Percentiles rank a stretch among this genome's conserved stretches.
phyloP scores from a whole-genome alignment of 305 asterid species.

The Solanum hybrid region DNA sequence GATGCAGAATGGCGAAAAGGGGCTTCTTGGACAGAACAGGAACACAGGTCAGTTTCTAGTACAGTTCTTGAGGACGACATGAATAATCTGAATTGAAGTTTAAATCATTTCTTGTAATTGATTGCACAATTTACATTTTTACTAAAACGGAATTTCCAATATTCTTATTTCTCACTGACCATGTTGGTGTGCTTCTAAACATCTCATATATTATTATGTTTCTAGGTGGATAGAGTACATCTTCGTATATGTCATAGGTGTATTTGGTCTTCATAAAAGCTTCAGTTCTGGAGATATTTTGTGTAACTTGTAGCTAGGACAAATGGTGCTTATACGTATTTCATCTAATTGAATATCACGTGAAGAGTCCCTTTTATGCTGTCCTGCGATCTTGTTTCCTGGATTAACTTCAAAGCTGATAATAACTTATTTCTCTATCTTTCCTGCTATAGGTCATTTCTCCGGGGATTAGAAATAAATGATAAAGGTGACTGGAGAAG shows the following conservation, averaged over 20 bases:
- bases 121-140: not conserved
- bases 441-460: slow-evolving; percentile 10
- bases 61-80: not conserved
- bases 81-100: not conserved
- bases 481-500: slow-evolving; percentile 21
- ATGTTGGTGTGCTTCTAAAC: not conserved
- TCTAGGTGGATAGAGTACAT: not conserved
- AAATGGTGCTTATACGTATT: not conserved
- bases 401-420: not conserved
- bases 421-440: not conserved
- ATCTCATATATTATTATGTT: not conserved
- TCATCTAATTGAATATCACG: not conserved
- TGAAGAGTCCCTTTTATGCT: not conserved
- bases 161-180: not conserved
- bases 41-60: slow-evolving; percentile 17
- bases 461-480: slow-evolving; percentile 13
- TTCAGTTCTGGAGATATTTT: not conserved
- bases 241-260: not conserved
- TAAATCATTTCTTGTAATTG: not conserved
- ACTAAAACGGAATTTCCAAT: not conserved
- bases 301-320: not conserved
- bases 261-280: not conserved
- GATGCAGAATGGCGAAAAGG: not conserved
- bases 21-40: slow-evolving; percentile 20
- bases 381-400: not conserved